Conservation (phyloP, 2,329 filamentous ascomycete species). For the Ophiostoma himal-ulmi region DNA sequence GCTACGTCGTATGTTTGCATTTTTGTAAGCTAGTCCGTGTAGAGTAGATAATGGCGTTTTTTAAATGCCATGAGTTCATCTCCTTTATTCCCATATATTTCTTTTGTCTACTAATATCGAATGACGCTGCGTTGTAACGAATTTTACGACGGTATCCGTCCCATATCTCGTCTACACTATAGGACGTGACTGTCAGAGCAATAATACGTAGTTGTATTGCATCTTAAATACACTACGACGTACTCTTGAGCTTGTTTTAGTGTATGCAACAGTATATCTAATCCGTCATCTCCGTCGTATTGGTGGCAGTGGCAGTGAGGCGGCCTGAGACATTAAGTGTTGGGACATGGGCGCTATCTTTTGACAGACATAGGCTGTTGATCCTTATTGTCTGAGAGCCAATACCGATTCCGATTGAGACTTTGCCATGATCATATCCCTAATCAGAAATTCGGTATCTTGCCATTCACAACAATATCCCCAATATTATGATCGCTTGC, state of each 20-base stretch:
- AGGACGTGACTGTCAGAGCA: not conserved
- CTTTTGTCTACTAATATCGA: not conserved
- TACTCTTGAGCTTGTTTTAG: constrained; percentile 8
- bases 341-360: not conserved
- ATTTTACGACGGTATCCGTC: not conserved
- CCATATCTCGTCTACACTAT: not conserved
- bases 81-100: not conserved
- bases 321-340: constrained; percentile 3
- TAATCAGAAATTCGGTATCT: constrained; percentile 5
- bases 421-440: not conserved
- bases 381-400: not conserved
- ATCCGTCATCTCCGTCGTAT: not conserved
- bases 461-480: not conserved
- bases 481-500: not conserved
- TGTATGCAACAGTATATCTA: not conserved
- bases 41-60: not conserved
- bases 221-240: not conserved
- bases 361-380: not conserved
- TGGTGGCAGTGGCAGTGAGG: not conserved
- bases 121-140: not conserved
- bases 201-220: constrained; percentile 5
- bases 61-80: not conserved
- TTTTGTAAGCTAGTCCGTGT: not conserved
- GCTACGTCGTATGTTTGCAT: not conserved
- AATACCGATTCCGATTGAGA: not conserved